Evolutionary conservation across 2,329 filamentous ascomycete species (phyloP), one percentile per base, ranked within the genome.

Genomic region (Ascochyta koolunga): DNA sequence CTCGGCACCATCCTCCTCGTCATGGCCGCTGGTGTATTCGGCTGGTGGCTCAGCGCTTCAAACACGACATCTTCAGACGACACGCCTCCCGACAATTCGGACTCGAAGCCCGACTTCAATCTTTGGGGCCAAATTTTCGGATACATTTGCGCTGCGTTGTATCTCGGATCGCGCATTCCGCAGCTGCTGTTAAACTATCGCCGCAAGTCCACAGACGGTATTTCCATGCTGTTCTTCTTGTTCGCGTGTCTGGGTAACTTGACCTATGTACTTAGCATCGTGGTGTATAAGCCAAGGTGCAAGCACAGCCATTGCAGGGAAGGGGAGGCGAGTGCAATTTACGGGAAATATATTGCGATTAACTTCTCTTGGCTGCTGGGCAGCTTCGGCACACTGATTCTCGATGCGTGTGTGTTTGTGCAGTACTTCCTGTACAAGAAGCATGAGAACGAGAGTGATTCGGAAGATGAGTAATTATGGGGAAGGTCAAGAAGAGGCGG

Each of bases 201-300:
- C 18, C 88, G 95, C 59, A 96, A 96, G 78, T 93, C 89, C 37
- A 97, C 93, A 1, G 93, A 98, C 50, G 95, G 95, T 3, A 88
- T 99, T 18, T 93, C 90, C 61, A 87, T 97, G 78, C 83, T 98
- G 10, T 99, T 98, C 77, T 98, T 98, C 79, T 80, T 98, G 19
- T 98, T 99, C 72, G 95, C 95, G 4, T 98, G 93, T 71, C 85
- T 98, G 5, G 95, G 95, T 2, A 99, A 99, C 73, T 75, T 96
- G 61, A 97, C 93, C 0, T 98, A 96, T 68, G 93, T 97, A 16
- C 79, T 96, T 32, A 93, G 89, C 32, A 98, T 99, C 64, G 83
- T 98, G 60, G 93, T 92, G 1, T 98, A 92, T 69, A 90, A 93
- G 54, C 91, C 93, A 0, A 79, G 83, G 25, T 96, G 91, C 62